Percentiles rank a stretch among this genome's conserved stretches.
phyloP scores from a whole-genome alignment of 441 rosid genomes.

The Erysimum cheiri region DNA sequence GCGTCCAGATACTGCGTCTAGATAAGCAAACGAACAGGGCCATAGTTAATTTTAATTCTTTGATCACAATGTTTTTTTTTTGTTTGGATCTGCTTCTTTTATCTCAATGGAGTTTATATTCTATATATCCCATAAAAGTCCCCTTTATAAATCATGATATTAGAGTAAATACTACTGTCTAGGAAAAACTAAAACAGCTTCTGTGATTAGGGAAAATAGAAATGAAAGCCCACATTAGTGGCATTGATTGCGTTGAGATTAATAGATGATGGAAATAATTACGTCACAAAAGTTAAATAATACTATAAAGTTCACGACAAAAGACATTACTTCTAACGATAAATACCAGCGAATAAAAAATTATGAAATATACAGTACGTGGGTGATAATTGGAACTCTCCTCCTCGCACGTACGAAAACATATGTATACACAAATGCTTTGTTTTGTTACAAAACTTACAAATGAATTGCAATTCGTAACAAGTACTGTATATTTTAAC shows the following conservation, averaged over 20 bases:
- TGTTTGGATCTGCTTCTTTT: background rate
- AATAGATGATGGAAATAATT: constrained; percentile 17
- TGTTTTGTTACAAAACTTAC: background rate
- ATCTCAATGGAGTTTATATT: background rate
- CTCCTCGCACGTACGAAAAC: constrained; percentile 4
- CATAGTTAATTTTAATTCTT: background rate
- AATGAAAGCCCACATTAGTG: constrained; percentile 30
- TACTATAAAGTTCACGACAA: background rate
- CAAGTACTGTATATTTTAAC: no score
- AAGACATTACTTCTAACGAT: background rate
- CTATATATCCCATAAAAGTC: background rate
- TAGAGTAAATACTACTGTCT: constrained; percentile 1
- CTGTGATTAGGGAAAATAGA: constrained; percentile 1
- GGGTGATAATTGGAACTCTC: constrained; percentile 5
- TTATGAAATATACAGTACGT: constrained; percentile 5
- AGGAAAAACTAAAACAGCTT: background rate
- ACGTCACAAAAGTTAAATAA: background rate
- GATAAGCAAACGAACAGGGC: no score
- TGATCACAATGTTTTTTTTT: background rate
- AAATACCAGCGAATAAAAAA: background rate
- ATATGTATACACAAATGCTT: constrained; percentile 40
- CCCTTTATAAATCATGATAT: background rate
- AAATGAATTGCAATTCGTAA: no score
- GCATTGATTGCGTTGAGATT: constrained; percentile 37
- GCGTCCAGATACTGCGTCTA: no score